These are phyloP conservation scores for Fraxinus xanthoxyloides DNA, from an alignment of 305 asterid species.

Conservation along the genomic window DNA sequence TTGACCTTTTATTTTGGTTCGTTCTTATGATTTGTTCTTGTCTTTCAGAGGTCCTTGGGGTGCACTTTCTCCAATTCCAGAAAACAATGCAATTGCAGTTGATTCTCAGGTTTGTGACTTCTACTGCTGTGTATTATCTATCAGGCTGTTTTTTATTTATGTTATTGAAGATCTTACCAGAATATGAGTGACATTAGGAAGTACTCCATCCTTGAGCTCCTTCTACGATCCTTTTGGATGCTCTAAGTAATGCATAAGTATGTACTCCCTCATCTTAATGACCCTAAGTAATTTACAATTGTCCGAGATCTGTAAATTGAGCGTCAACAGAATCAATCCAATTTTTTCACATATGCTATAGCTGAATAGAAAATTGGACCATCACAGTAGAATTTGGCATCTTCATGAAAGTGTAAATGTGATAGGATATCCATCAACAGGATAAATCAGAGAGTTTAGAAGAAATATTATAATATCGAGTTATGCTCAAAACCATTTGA, in stretches of 20 bases:
- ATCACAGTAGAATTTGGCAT: not conserved
- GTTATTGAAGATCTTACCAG: not conserved
- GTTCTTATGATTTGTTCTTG: slow-evolving; percentile 20
- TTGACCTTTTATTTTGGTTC: not conserved
- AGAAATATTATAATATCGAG: slow-evolving; percentile 3
- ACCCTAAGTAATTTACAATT: not conserved
- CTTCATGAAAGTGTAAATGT: not conserved
- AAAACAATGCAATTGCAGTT: slow-evolving; percentile 84
- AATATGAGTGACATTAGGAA: not conserved
- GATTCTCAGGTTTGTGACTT: slow-evolving; percentile 56
- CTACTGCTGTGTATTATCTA: slow-evolving; percentile 15
- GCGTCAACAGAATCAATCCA: not conserved
- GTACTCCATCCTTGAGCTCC: not conserved
- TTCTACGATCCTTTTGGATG: not conserved
- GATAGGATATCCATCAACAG: slow-evolving; percentile 1
- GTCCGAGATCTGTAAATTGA: not conserved
- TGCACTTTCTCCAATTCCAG: slow-evolving; percentile 89
- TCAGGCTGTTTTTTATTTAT: slow-evolving; percentile 15
- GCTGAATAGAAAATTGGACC: not conserved
- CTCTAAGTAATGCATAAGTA: slow-evolving; percentile 7
- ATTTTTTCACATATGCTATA: not conserved
- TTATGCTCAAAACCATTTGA: not conserved
- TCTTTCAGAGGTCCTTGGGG: slow-evolving; percentile 93
- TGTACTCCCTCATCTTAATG: slow-evolving; percentile 4
- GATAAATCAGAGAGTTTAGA: slow-evolving; percentile 9